These are phyloP conservation scores for Prunus armeniaca DNA, from an alignment of 306 rosid species.

Conservation along the genomic window DNA sequence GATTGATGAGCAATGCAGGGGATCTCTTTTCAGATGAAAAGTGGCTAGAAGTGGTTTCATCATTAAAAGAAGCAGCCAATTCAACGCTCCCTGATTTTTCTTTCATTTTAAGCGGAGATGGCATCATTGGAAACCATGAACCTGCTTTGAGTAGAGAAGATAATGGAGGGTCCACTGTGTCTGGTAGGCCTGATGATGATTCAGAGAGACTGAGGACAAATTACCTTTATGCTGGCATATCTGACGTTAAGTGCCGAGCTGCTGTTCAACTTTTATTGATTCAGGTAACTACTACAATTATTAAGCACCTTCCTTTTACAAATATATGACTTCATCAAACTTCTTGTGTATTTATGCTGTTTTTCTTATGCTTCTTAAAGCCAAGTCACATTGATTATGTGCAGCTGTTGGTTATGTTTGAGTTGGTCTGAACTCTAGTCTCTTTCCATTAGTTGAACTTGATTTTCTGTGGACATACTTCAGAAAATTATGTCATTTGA, in stretches of 20 bases:
- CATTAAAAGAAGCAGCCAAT: slow-evolving; percentile 82
- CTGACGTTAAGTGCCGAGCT: slow-evolving; percentile 87
- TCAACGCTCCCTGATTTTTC: slow-evolving; percentile 83
- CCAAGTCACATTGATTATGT: neutral
- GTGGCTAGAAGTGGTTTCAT: slow-evolving; percentile 92
- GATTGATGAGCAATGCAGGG: slow-evolving; percentile 95
- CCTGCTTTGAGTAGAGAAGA: slow-evolving; percentile 40
- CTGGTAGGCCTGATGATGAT: slow-evolving; percentile 47
- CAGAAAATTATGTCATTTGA: too few species aligned
- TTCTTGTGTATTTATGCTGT: neutral
- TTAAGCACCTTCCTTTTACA: too few species aligned
- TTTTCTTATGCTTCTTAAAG: neutral
- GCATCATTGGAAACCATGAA: slow-evolving; percentile 34
- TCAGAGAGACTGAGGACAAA: slow-evolving; percentile 40
- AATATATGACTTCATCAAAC: neutral
- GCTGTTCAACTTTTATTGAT: slow-evolving; percentile 94
- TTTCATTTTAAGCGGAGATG: slow-evolving; percentile 49
- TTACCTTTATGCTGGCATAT: slow-evolving; percentile 53
- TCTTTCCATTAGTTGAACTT: neutral
- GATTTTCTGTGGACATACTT: neutral
- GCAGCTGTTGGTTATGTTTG: neutral
- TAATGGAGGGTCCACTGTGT: slow-evolving; percentile 44
- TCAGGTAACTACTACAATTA: slow-evolving; percentile 54
- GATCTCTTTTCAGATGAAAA: slow-evolving; percentile 86
- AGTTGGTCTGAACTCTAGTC: neutral